These are phyloP conservation scores for Gynochthodes officinalis DNA, from an alignment of 257 asterid species.

Conservation along the genomic window DNA sequence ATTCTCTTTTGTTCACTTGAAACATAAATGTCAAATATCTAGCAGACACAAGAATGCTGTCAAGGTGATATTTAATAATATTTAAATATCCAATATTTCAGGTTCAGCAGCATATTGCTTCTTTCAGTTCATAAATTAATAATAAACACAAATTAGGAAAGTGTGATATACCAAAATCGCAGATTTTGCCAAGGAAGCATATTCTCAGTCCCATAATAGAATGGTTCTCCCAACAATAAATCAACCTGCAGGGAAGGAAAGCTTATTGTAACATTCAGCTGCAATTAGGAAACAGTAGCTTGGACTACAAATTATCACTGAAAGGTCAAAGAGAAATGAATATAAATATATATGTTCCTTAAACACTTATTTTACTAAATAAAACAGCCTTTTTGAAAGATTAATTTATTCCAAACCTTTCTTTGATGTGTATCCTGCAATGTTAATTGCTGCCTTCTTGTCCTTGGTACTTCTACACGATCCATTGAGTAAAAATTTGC, in stretches of 20 bases:
- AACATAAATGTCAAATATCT: background rate
- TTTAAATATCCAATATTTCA: background rate
- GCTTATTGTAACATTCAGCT: background rate
- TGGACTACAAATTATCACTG: background rate
- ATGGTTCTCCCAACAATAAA: constrained; percentile 82
- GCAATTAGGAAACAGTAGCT: background rate
- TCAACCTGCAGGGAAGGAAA: constrained; percentile 56
- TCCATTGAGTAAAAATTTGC: constrained; percentile 68
- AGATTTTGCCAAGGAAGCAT: constrained; percentile 89
- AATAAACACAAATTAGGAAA: constrained; percentile 7
- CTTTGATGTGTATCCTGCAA: constrained; percentile 43
- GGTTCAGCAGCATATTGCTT: background rate
- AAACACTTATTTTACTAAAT: no score
- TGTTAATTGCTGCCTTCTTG: constrained; percentile 40
- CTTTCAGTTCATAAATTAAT: background rate
- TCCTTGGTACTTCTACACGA: constrained; percentile 43
- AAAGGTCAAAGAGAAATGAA: constrained; percentile 1
- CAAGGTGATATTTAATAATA: background rate
- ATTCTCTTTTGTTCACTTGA: background rate
- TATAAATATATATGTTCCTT: background rate
- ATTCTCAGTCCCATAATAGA: constrained; percentile 69
- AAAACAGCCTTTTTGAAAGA: background rate
- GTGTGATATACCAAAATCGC: constrained; percentile 71
- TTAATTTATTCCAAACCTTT: constrained; percentile 43
- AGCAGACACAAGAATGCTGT: background rate